Base-by-base conservation (phyloP, 1,284 basidiomycete genomes). In the Cryptococcus hybrid region DNA sequence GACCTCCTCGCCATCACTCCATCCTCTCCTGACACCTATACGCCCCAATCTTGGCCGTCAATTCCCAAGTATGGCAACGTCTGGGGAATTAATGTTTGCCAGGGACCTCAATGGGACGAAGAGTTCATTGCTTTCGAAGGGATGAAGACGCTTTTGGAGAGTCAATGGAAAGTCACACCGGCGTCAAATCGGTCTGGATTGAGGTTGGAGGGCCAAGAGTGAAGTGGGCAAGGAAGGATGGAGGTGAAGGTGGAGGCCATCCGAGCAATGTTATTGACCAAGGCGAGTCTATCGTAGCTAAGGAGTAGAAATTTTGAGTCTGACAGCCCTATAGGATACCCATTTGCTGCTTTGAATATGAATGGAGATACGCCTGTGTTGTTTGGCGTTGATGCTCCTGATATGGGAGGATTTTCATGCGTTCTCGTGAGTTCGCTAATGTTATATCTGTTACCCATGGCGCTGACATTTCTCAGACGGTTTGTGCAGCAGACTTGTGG, bases 361-460 rank as follows among this genome's bases (percentile, higher is more conserved):
- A 88, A 88, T 62, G 87, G 87, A 2, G 86, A 88, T 66, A 86
- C 85, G 0, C 86, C 87, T 0, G 85, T 88, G 1, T 83, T 65
- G 18, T 65, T 65, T 47, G 57, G 56, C 1, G 63, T 61, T 38
- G 63, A 71, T 56, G 61, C 60, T n/a, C 66, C 69, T 15, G 64
- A 68, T 57, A 66, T 71, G 49, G 69, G 68, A 18, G 59, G 63
- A 7, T 66, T 63, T 53, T 54, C 60, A 38, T 60, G 61, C 48
- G 56, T 63, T 51, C 64, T 52, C 43, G 53, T n/a, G 12, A 48
- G 47, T 35, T 35, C 13, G 24, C 24, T 24, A 11, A 9, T 36
- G 5, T 34, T 12, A 35, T 30, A 7, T 35, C 11, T 34, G 24
- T 11, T n/a, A 34, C 13, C 1, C 30, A 6, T 13, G 36, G 12